Evolutionary conservation across 1,284 basidiomycete species (phyloP).

Genomic region (Xerocomus nothofagi): DNA sequence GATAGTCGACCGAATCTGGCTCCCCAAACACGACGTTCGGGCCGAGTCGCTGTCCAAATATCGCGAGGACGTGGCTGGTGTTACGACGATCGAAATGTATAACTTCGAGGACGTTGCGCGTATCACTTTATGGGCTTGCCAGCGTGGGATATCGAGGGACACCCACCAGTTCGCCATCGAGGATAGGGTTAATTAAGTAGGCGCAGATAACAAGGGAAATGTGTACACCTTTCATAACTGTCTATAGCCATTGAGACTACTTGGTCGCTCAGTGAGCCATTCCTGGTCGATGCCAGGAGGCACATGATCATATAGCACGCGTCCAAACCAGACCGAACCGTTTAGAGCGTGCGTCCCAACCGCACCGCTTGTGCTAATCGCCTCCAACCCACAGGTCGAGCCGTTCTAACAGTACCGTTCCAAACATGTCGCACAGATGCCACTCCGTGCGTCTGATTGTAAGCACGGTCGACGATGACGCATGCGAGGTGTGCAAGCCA

Average conservation of each 20-base stretch:
- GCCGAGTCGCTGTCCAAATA: too few relatives aligned
- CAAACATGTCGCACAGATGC: conserved; percentile 36
- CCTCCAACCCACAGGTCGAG: background rate
- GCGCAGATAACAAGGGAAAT: background rate
- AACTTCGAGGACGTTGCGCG: background rate
- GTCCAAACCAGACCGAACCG: conserved; percentile 1
- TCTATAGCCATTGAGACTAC: too few relatives aligned
- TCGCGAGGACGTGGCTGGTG: background rate
- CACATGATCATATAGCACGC: conserved; percentile 8
- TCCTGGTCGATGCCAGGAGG: background rate
- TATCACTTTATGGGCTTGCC: background rate
- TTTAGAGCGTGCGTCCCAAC: conserved; percentile 8
- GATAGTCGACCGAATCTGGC: too few relatives aligned
- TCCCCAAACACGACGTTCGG: too few relatives aligned
- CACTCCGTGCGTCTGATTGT: conserved; percentile 27
- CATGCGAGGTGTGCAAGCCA: conserved; percentile 43
- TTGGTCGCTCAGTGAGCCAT: background rate
- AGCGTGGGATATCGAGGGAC: background rate
- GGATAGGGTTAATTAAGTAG: background rate
- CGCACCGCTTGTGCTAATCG: background rate
- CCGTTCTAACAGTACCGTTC: conserved; percentile 36
- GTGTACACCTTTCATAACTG: too few relatives aligned
- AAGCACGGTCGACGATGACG: conserved; percentile 38
- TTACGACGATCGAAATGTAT: background rate
- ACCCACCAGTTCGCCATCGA: background rate